Base-by-base conservation (phyloP, 192 early-diverging fungal genomes). In the Coemansia sp. region DNA sequence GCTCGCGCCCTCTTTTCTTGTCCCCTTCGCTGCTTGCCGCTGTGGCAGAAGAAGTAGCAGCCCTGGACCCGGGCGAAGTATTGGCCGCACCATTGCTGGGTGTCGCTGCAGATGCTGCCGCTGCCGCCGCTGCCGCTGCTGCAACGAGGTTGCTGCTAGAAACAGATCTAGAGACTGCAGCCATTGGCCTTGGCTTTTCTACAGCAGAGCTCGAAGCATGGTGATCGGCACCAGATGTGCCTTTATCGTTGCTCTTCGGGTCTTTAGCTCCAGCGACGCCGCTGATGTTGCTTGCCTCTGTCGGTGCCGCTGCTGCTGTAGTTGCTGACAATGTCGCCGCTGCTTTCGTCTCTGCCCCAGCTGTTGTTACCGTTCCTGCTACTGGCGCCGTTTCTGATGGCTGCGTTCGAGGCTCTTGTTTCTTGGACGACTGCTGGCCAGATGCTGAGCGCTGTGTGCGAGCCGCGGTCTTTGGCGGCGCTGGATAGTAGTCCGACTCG, bases 401-500 rank as follows among this genome's bases (percentile, higher is more conserved):
- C 53, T 14, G 54, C 36, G 20, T 57, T n/a, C 6, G 65, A 15
- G 34, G 33, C 65, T 18, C 62, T 72, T 73, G n/a, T 33, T 54
- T 8, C 41, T 64, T 35, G 58, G 11, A 5, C 11, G 51, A 2
- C 57, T 70, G 55, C 39, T 67, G 39, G 78, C 57, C 34, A 45
- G 66, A 3, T 67, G 38, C 43, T 4, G 72, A 45, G 14, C 53
- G 38, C n/a, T 56, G 58, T 33, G 59, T 20, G 37, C 64, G 64
- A n/a, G 32, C 3, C 37, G 48, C 20, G 7, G 58, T 39, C 51
- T 33, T 68, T 6, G 52, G 43, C 5, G 61, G 65, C n/a, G 55
- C 61, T 8, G 72, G 65, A 41, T 70, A 83, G 41, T 83, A 83
- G 41, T 67, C 64, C 5, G 72, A 56, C 48, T 83, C 80, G n/a